These are phyloP conservation scores for Tolypocladium nubicola DNA, from an alignment of 2,329 filamentous ascomycete genomes.

Conservation along the genomic window DNA sequence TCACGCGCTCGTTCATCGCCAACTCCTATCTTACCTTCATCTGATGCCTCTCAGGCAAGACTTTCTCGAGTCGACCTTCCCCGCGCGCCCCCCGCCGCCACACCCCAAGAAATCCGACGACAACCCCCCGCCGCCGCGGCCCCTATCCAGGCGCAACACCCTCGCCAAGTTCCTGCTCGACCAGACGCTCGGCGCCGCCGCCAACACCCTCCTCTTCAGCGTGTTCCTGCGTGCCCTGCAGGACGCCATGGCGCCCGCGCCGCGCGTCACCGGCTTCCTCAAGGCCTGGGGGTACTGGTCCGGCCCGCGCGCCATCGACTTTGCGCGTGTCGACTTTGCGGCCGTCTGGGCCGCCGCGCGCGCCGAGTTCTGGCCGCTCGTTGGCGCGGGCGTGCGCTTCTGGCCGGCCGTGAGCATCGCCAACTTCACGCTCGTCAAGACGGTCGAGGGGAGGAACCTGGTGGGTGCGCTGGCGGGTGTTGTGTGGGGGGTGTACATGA, in stretches of 20 bases:
- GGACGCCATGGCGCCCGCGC: conserved; percentile 32
- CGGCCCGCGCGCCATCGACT: conserved; percentile 30
- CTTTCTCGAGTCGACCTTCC: conserved; percentile 64
- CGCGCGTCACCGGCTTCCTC: conserved; percentile 24
- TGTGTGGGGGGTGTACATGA: conserved; percentile 66
- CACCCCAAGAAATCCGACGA: conserved; percentile 14
- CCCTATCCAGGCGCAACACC: conserved; percentile 52
- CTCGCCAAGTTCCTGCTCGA: conserved; percentile 57
- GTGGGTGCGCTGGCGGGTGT: conserved; percentile 64
- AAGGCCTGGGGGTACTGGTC: conserved; percentile 23
- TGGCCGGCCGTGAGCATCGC: conserved; percentile 62
- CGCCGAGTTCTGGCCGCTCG: conserved; percentile 52
- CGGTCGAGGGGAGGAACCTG: conserved; percentile 59
- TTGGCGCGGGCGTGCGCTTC: conserved; percentile 56
- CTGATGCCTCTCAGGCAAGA: conserved; percentile 48
- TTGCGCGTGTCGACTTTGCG: conserved; percentile 32
- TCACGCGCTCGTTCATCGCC: background rate
- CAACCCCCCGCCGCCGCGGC: conserved; percentile 8
- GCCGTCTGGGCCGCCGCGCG: conserved; percentile 31
- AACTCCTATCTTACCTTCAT: background rate
- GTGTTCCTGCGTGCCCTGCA: conserved; percentile 47
- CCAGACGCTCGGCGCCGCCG: conserved; percentile 52
- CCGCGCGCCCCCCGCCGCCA: conserved; percentile 45
- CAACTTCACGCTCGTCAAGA: conserved; percentile 59
- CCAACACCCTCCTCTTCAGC: conserved; percentile 58